Evolutionary conservation across 2,329 filamentous ascomycete species (phyloP), one percentile per base, ranked within the genome.

Genomic region (Ceratocystis destructans): DNA sequence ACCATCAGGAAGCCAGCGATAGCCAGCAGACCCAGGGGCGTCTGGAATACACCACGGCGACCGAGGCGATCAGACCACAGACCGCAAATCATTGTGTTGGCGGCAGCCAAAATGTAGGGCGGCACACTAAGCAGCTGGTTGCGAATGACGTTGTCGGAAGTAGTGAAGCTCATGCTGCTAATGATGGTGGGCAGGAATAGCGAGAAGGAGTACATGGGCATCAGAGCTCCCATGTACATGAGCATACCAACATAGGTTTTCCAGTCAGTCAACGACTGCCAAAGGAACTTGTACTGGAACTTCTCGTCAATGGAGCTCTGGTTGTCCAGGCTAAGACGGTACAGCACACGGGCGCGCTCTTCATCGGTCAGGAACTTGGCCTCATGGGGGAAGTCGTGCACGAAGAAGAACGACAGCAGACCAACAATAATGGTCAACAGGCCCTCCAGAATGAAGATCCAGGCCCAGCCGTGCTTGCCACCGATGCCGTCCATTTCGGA

Each of bases 131-230:
- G 73, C 12, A 77, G 76, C 68, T 78, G 76, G 46, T 76, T 77
- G 64, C 71, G 73, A 62, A 76, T 71, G 61, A 76, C 70, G 5
- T 71, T 69, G 50, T 73, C 70, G 62, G 72, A 71, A 44, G 70
- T 72, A 17, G 74, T 76, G 59, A 77, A 79, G 65, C 76, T 76
- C 72, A 81, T 76, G 67, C 75, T 75, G 59, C 79, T 78, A 69
- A 96, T 87, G 72, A 95, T 95, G 20, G 85, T 88, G 0, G 90
- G 90, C 1, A 93, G 76, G 76, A 96, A 92, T 3, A 92, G 79
- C 1, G 83, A 86, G 75, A 91, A 90, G 2, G 85, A 85, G 73
- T 91, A 92, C 3, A 92, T 77, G 0, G 87, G 81, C 72, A 86
- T 87, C 69, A 88, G 82, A 48, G 80, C 81, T 1, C 89, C 89